phyloP scores from a whole-genome alignment of 2,329 filamentous ascomycete genomes.

The Xylaria sp. region DNA sequence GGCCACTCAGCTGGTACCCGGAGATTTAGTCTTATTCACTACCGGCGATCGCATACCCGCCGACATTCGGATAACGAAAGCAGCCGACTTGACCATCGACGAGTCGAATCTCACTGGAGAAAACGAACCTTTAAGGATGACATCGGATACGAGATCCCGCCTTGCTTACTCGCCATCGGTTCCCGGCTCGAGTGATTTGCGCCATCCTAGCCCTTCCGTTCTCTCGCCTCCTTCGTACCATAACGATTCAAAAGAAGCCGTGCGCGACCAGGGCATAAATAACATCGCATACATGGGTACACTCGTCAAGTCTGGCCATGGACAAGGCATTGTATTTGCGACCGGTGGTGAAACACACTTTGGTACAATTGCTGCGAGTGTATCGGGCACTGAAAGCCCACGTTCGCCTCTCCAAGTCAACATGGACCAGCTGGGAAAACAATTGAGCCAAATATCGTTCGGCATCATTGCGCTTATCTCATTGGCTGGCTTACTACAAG shows the following conservation, averaged over 20 bases:
- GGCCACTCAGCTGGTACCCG: slow-evolving; percentile 87
- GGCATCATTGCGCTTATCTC: slow-evolving; percentile 94
- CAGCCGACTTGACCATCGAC: slow-evolving; percentile 90
- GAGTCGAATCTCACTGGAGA: slow-evolving; percentile 97
- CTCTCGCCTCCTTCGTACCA: slow-evolving; percentile 65
- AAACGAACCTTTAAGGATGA: slow-evolving; percentile 89
- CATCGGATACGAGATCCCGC: slow-evolving; percentile 65
- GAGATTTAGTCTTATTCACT: slow-evolving; percentile 91
- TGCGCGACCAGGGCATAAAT: slow-evolving; percentile 76
- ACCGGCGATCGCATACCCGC: slow-evolving; percentile 97
- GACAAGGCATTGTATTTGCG: slow-evolving; percentile 95
- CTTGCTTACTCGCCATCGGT: slow-evolving; percentile 44
- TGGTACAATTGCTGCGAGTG: slow-evolving; percentile 91
- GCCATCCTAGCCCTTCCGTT: slow-evolving; percentile 54
- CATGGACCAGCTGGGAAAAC: slow-evolving; percentile 97
- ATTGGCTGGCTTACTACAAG: slow-evolving; percentile 87
- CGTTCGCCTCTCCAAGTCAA: slow-evolving; percentile 92
- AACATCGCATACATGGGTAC: slow-evolving; percentile 99
- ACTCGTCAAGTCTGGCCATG: slow-evolving; percentile 91
- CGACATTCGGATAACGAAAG: slow-evolving; percentile 92
- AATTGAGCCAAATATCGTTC: slow-evolving; percentile 97
- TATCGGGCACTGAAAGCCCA: slow-evolving; percentile 94
- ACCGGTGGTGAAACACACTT: slow-evolving; percentile 95
- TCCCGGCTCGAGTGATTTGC: slow-evolving; percentile 48
- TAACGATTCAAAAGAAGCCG: slow-evolving; percentile 70